Conservation (phyloP, 208 protist species). For the Trypanosoma scelopori region DNA sequence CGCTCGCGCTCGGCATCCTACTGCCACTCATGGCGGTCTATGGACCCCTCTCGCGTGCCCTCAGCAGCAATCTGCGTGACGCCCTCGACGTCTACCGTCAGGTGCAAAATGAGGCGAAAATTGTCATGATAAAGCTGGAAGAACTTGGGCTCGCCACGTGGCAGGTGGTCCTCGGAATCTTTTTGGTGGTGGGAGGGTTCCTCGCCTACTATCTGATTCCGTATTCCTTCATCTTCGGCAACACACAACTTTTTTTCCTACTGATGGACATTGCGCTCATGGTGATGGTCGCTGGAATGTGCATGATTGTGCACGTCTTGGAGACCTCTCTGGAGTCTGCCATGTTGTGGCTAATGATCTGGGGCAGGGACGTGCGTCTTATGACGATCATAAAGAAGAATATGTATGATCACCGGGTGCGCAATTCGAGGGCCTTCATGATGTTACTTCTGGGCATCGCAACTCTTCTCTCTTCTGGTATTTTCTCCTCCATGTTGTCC, state of each 20-base stretch:
- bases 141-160: slow-evolving; percentile 84
- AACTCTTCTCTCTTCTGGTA: slow-evolving; percentile 88
- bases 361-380: slow-evolving; percentile 73
- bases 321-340: slow-evolving; percentile 67
- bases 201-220: slow-evolving; percentile 95
- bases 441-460: slow-evolving; percentile 94
- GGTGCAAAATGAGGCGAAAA: slow-evolving; percentile 79
- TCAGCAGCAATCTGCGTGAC: slow-evolving; percentile 88
- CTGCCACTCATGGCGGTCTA: slow-evolving; percentile 89
- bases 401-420: slow-evolving; percentile 74
- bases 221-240: slow-evolving; percentile 87
- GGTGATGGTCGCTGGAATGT: slow-evolving; percentile 92
- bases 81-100: slow-evolving; percentile 94
- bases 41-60: slow-evolving; percentile 70
- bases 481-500: slow-evolving; percentile 66
- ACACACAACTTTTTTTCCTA: slow-evolving; percentile 90
- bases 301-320: slow-evolving; percentile 79
- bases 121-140: slow-evolving; percentile 88
- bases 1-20: slow-evolving; percentile 61
- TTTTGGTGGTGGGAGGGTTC: slow-evolving; percentile 89
- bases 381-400: slow-evolving; percentile 90
- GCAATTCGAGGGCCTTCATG: slow-evolving; percentile 93
- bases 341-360: slow-evolving; percentile 84
- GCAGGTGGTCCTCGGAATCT: slow-evolving; percentile 68
- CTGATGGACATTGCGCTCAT: slow-evolving; percentile 90